Percentiles rank a stretch among this genome's conserved stretches.
phyloP scores from a whole-genome alignment of 140 eudicot species.

The Stevia rebaudiana region DNA sequence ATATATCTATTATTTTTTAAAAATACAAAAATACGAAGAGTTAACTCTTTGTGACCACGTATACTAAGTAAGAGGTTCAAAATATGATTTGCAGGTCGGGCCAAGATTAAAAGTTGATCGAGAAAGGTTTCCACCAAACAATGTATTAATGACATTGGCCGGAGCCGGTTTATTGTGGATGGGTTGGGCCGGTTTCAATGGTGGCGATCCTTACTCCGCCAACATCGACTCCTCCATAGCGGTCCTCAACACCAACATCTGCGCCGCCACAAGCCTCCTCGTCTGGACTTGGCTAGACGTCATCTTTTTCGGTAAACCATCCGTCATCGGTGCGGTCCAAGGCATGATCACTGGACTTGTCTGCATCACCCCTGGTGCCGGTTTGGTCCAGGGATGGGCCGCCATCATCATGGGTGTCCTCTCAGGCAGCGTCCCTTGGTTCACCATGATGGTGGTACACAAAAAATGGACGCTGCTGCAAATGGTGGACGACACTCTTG shows the following conservation, averaged over 20 bases:
- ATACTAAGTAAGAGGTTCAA: background rate
- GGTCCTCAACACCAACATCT: constrained; percentile 67
- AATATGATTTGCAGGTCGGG: constrained; percentile 45
- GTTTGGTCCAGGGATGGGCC: constrained; percentile 81
- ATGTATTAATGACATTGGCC: constrained; percentile 51
- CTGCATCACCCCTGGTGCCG: constrained; percentile 82
- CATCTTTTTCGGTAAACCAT: constrained; percentile 59
- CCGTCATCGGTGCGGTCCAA: constrained; percentile 77
- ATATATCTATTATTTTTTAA: no score
- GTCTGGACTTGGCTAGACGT: constrained; percentile 76
- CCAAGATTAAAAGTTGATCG: constrained; percentile 51
- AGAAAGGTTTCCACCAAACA: constrained; percentile 75
- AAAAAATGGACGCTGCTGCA: constrained; percentile 49
- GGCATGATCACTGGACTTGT: constrained; percentile 88
- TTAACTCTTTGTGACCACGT: no score
- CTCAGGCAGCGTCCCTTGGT: constrained; percentile 78
- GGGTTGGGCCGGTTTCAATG: constrained; percentile 92
- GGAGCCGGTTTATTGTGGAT: constrained; percentile 83
- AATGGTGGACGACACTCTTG: constrained; percentile 63
- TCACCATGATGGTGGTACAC: constrained; percentile 68
- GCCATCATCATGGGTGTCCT: constrained; percentile 65
- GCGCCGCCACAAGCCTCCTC: constrained; percentile 74
- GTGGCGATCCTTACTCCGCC: constrained; percentile 72
- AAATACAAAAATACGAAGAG: no score
- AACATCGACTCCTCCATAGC: constrained; percentile 74